Evolutionary conservation across 1,284 basidiomycete species (phyloP).

Genomic region (Abortiporus biennis): DNA sequence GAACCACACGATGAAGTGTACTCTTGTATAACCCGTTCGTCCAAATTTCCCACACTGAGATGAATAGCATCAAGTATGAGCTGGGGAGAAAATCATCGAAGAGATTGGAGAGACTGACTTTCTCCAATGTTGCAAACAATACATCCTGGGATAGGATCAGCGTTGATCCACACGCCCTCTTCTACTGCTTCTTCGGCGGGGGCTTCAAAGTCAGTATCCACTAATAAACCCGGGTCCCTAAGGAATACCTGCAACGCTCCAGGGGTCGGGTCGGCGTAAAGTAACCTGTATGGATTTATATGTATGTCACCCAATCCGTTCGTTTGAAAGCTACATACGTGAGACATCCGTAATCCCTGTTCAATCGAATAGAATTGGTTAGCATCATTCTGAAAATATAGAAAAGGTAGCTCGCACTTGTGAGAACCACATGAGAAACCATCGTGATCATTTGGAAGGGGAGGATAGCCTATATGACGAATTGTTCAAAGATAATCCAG

Average conservation of each 20-base stretch:
- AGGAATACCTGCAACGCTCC: slow-evolving; percentile 79
- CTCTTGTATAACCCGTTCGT: slow-evolving; percentile 72
- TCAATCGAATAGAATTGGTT: slow-evolving; percentile 6
- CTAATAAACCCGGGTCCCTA: slow-evolving; percentile 29
- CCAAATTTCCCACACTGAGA: slow-evolving; percentile 81
- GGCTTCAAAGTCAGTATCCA: slow-evolving; percentile 30
- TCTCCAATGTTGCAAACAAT: slow-evolving; percentile 82
- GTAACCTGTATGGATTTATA: slow-evolving; percentile 43
- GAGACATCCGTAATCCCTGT: slow-evolving; percentile 80
- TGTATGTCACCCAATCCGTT: no score
- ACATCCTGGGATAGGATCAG: slow-evolving; percentile 72
- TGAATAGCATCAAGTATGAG: neutral
- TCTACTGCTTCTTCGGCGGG: slow-evolving; percentile 45
- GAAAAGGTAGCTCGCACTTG: slow-evolving; percentile 39
- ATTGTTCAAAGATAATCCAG: neutral
- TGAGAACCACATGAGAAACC: slow-evolving; percentile 84
- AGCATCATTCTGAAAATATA: neutral
- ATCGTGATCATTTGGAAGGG: slow-evolving; percentile 68
- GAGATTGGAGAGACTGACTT: slow-evolving; percentile 43
- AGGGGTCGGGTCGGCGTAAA: slow-evolving; percentile 73
- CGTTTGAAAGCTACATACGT: slow-evolving; percentile 45
- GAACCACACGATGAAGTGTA: slow-evolving; percentile 77
- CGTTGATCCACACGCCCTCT: slow-evolving; percentile 70
- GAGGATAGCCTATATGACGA: slow-evolving; percentile 63
- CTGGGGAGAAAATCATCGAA: neutral